These are phyloP conservation scores for apple (Malus domestica) DNA, from an alignment of 306 rosid genomes.

Conservation along the genomic window DNA sequence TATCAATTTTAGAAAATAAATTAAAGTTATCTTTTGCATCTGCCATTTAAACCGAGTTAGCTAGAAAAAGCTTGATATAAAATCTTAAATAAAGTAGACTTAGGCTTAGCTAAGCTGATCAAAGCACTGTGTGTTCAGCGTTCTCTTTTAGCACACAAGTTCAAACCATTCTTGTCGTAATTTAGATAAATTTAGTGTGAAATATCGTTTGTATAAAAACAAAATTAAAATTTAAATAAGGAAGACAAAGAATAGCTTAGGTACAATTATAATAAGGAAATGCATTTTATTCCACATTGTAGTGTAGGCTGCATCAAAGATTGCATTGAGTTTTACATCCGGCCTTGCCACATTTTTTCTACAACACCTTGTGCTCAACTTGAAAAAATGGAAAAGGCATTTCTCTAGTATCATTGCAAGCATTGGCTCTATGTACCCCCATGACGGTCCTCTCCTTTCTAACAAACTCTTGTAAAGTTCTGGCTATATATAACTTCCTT, in stretches of 20 bases:
- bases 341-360: background rate
- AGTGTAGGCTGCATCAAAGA: background rate
- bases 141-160: too few species aligned
- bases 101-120: background rate
- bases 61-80: background rate
- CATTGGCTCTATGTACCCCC: background rate
- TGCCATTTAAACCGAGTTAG: background rate
- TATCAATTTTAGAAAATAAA: background rate
- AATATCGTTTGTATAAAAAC: too few species aligned
- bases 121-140: background rate
- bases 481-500: background rate
- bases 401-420: conserved; percentile 8
- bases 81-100: too few species aligned
- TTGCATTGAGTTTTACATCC: background rate
- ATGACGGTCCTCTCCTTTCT: background rate
- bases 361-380: conserved; percentile 5
- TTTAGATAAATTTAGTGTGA: too few species aligned
- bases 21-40: background rate
- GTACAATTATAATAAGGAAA: background rate
- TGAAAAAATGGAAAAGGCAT: background rate
- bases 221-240: background rate
- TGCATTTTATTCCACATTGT: background rate
- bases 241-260: background rate
- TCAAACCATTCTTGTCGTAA: too few species aligned
- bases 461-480: background rate